Conservation (phyloP, 805 yeast genomes). For the Candida boleticola region DNA sequence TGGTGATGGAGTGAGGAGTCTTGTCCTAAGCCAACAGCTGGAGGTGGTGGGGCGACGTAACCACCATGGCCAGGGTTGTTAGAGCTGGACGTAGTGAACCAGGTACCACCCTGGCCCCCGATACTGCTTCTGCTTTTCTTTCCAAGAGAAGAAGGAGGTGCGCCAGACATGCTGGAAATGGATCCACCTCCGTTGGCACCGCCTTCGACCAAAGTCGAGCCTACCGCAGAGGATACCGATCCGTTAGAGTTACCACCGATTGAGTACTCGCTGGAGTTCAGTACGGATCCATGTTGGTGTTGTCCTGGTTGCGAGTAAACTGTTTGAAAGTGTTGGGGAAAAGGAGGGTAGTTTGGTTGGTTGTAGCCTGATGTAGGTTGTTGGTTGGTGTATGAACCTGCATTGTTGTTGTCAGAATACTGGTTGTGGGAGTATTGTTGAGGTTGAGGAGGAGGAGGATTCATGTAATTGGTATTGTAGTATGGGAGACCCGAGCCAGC, state of each 20-base stretch:
- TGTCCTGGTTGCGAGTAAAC: constrained; percentile 7
- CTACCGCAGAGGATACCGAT: constrained; percentile 9
- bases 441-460: constrained; percentile 9
- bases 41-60: constrained; percentile 5
- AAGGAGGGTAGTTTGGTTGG: constrained; percentile 9
- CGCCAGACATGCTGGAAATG: not conserved
- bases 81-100: constrained; percentile 4
- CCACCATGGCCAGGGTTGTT: constrained; percentile 3
- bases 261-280: constrained; percentile 12
- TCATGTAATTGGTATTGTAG: constrained; percentile 2
- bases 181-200: not conserved
- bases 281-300: constrained; percentile 9
- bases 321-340: constrained; percentile 11
- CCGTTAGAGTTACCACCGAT: constrained; percentile 11
- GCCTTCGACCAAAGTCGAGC: constrained; percentile 5
- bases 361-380: constrained; percentile 1
- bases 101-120: constrained; percentile 1
- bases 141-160: constrained; percentile 1
- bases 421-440: constrained; percentile 6
- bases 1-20: not conserved
- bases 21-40: not conserved
- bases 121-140: constrained; percentile 2
- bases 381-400: constrained; percentile 5
- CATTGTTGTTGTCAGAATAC: constrained; percentile 6
- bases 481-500: constrained; percentile 2